Percentiles rank a stretch among this genome's conserved stretches.
Conservation (phyloP, 2,329 filamentous ascomycete species). For the Knufia fluminis region DNA sequence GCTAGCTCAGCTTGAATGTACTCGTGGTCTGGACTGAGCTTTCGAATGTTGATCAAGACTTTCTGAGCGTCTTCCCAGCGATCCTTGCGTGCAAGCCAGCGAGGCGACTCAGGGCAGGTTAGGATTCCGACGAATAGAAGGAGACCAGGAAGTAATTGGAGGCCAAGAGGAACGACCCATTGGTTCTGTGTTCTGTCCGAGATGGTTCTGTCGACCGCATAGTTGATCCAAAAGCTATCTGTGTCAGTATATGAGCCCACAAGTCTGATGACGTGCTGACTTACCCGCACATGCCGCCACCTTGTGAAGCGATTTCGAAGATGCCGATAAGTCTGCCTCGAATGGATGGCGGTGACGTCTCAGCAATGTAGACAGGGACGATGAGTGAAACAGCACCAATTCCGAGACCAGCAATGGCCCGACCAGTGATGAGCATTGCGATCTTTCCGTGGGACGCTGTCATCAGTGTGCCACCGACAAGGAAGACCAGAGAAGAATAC, state of each 20-base stretch:
- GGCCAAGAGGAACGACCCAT: slow-evolving; percentile 54
- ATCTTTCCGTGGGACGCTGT: slow-evolving; percentile 39
- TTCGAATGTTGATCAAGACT: slow-evolving; percentile 49
- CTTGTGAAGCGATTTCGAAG: slow-evolving; percentile 58
- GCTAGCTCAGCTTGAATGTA: slow-evolving; percentile 50
- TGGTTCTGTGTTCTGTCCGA: slow-evolving; percentile 35
- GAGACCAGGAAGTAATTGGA: slow-evolving; percentile 47
- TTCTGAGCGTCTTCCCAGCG: slow-evolving; percentile 55
- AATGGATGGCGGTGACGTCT: slow-evolving; percentile 50
- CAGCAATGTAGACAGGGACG: slow-evolving; percentile 53
- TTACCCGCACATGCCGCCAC: slow-evolving; percentile 52
- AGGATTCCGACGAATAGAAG: slow-evolving; percentile 25
- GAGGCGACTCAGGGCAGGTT: slow-evolving; percentile 27
- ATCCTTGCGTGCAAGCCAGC: slow-evolving; percentile 49
- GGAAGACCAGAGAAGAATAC: slow-evolving; percentile 29
- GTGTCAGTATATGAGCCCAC: slow-evolving; percentile 20
- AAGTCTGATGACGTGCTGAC: neutral
- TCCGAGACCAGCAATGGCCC: slow-evolving; percentile 48
- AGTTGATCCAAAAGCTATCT: slow-evolving; percentile 41
- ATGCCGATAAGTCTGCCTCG: slow-evolving; percentile 53
- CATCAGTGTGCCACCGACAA: slow-evolving; percentile 35
- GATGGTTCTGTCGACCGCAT: slow-evolving; percentile 39
- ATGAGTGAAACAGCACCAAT: slow-evolving; percentile 51
- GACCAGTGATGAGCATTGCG: slow-evolving; percentile 47
- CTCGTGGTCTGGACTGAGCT: slow-evolving; percentile 43